A percentile compares a stretch with the other conserved stretches of the same genome.
These are phyloP conservation scores for Dothistroma septosporum DNA, from an alignment of 2,329 filamentous ascomycete species.

Conservation along the genomic window DNA sequence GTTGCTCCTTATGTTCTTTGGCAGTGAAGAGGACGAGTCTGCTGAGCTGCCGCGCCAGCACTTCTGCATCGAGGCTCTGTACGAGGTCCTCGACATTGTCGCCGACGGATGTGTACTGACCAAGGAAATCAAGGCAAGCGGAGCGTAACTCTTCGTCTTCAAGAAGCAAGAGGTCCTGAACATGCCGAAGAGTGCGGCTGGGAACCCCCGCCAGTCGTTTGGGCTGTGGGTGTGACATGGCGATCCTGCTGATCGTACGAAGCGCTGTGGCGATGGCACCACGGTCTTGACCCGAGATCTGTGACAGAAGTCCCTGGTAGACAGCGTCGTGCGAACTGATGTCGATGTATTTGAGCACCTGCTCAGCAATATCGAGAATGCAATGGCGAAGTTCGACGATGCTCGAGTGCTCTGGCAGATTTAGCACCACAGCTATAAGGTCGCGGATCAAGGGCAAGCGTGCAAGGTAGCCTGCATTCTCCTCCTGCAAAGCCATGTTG, in stretches of 20 bases:
- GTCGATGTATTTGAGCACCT: constrained; percentile 75
- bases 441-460: constrained; percentile 73
- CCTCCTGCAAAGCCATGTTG: constrained; percentile 91
- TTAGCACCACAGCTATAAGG: constrained; percentile 75
- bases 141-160: constrained; percentile 89
- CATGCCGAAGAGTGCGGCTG: constrained; percentile 58
- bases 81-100: constrained; percentile 75
- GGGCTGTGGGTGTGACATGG: constrained; percentile 75
- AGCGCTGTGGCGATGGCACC: constrained; percentile 77
- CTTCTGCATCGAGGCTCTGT: constrained; percentile 57
- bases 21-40: constrained; percentile 62
- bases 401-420: constrained; percentile 66
- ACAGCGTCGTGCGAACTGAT: constrained; percentile 71
- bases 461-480: constrained; percentile 80
- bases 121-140: constrained; percentile 87
- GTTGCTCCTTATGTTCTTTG: constrained; percentile 24
- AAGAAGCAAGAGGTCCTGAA: constrained; percentile 70
- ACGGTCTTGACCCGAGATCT: constrained; percentile 61
- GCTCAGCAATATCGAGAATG: constrained; percentile 85
- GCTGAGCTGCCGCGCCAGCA: constrained; percentile 72
- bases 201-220: constrained; percentile 74
- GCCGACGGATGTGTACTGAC: constrained; percentile 85
- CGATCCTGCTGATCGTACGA: constrained; percentile 78
- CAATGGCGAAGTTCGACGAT: constrained; percentile 85
- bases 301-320: constrained; percentile 66